Base-by-base conservation (phyloP, 2,329 filamentous ascomycete species). In the Hypoxylon sp. region DNA sequence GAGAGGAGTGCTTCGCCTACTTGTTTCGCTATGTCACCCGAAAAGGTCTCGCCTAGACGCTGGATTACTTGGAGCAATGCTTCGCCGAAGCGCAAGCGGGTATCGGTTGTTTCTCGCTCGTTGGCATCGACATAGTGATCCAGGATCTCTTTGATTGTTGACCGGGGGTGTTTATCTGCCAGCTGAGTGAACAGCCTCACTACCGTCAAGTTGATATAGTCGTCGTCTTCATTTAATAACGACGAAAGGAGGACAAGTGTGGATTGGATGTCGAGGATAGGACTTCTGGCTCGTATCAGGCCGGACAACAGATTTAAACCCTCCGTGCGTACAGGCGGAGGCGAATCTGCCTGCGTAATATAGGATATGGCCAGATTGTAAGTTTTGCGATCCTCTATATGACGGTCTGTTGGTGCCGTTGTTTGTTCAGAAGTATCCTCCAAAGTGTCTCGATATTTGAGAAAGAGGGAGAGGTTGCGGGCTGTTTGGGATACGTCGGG, bases 121-220 rank as follows among this genome's bases (percentile, higher is more conserved):
- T 82, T 80, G 0, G 86, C 75, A 73, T 94, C 91, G 17, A 91
- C 78, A 70, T 93, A 93, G 45, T 88, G 85, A 23, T 92, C 90
- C 0, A 91, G 79, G 0, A 93, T 79, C 71, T 92, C 90, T 21
- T 82, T 83, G 2, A 86, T 80, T 0, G 89, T 89, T 0, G 90
- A 86, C 45, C 84, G 86, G 0, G 90, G 89, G 55, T 92, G 90
- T 61, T 82, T 84, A 67, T 84, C 80, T 0, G 90, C 86, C 10
- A 94, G 78, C 23, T 88, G 85, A 0, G 86, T 85, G 64, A 92
- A 87, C 1, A 90, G 83, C 67, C 88, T 88, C 67, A 93, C 87
- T 14, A 89, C 86, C n/a, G 88, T 85, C 2, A 91, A 81, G 72
- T 91, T 91, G 66, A 93, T 89, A 74, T 90, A 94, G 61, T 92